Percentiles rank a stretch among this genome's conserved stretches.
Evolutionary conservation across 2,329 filamentous ascomycete genomes (phyloP).

Genomic region (Onygenales sp.): DNA sequence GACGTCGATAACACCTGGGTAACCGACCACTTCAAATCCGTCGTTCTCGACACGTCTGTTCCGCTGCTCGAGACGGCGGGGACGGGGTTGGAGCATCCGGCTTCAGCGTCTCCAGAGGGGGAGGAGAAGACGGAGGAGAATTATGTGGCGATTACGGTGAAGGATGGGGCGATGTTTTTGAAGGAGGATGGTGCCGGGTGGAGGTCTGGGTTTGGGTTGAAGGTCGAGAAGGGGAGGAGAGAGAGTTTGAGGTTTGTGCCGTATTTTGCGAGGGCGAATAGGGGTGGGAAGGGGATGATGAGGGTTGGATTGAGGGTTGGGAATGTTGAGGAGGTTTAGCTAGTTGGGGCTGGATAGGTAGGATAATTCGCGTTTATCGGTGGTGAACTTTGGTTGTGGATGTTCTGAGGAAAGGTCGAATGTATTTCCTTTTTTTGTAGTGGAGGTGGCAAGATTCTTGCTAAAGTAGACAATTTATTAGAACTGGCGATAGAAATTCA

Average conservation of each 20-base stretch:
- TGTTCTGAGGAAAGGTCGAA: too few species aligned
- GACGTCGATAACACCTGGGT: conserved; percentile 50
- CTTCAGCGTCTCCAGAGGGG: conserved; percentile 6
- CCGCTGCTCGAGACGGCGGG: conserved; percentile 9
- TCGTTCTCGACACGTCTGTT: conserved; percentile 8
- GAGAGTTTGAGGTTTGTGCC: conserved; percentile 40
- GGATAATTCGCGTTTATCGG: too few species aligned
- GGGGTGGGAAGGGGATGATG: conserved; percentile 46
- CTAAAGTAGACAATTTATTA: too few species aligned
- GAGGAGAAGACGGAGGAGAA: conserved; percentile 10
- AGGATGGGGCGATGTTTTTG: neutral
- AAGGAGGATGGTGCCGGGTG: neutral
- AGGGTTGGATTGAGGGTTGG: conserved; percentile 27
- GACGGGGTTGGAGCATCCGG: conserved; percentile 7
- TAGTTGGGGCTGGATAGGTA: too few species aligned
- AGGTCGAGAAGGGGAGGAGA: neutral
- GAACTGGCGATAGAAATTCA: too few species aligned
- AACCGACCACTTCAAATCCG: conserved; percentile 34
- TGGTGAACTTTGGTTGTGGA: too few species aligned
- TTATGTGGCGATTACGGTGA: conserved; percentile 21
- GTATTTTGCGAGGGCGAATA: conserved; percentile 47
- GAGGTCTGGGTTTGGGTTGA: neutral
- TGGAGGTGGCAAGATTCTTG: too few species aligned
- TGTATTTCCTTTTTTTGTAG: too few species aligned
- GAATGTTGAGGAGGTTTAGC: too few species aligned